Evolutionary conservation across 2,329 filamentous ascomycete genomes (phyloP), one percentile per base, ranked within the genome.

Genomic region (Xylariaceae sp.): DNA sequence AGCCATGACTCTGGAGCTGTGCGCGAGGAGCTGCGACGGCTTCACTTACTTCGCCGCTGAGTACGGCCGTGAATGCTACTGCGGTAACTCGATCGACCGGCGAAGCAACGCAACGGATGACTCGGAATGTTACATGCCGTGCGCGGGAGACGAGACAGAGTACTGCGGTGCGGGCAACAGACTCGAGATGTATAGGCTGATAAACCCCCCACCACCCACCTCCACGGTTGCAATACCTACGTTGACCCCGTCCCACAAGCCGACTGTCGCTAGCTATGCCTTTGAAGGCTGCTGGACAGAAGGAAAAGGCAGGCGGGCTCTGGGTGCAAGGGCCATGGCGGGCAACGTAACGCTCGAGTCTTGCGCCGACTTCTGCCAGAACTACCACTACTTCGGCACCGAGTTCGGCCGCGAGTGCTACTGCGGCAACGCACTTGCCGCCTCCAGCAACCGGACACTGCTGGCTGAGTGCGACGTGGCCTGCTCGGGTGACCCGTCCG

Each of bases 281-380:
- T 52, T 65, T 15, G 53, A 62, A 12, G 66, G 66, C 23, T 70
- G 67, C 55, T 67, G 62, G 57, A 60, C 57, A 3, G 64, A 70
- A 40, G 57, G 60, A 3, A n/a, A 52, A 8, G 56, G 56, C 4
- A 56, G 50, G 16, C 59, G 65, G 11, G 63, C 65, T 3, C 57
- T 69, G 9, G 40, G 44, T 15, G 53, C 54, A 13, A 50, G 54
- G 24, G 30, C 34, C 3, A 48, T 38, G 0, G 39, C 47, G 21
- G 43, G 42, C 28, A 41, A 43, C 24, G 41, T 68, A 60, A 65
- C 66, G 7, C 46, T 68, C 9, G 62, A 66, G 32, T 56, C 57
- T 41, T 68, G 65, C 44, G 51, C 55, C 11, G 48, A 50, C 6
- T 69, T 59, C 36, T 48, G 46, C 40, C 29, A 46, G 32, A 34